phyloP scores from a whole-genome alignment of 768 basidiomycete genomes.

The Trametes coccinea region DNA sequence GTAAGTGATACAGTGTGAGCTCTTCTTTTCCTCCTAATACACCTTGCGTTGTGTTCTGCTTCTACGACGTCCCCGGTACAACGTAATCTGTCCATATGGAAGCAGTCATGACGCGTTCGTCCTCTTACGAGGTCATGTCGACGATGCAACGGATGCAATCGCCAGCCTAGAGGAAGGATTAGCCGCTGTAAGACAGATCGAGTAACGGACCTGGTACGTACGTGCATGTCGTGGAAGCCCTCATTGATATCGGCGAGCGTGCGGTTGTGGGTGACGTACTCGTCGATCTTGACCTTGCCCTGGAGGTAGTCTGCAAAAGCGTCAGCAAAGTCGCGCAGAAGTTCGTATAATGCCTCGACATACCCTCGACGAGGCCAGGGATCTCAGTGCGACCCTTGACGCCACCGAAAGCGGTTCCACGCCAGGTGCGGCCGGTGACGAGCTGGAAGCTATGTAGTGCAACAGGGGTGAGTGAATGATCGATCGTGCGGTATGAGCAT shows the following conservation, averaged over 20 bases:
- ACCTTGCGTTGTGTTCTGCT: constrained; percentile 5
- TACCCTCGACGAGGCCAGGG: constrained; percentile 90
- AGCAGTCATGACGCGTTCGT: neutral
- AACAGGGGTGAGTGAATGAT: constrained; percentile 19
- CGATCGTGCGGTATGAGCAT: neutral
- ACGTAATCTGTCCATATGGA: neutral
- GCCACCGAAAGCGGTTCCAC: constrained; percentile 94
- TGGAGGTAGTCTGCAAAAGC: constrained; percentile 67
- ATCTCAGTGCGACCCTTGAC: constrained; percentile 97
- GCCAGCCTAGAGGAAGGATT: constrained; percentile 52
- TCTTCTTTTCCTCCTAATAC: constrained; percentile 13
- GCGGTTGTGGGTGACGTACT: constrained; percentile 91
- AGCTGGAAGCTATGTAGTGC: constrained; percentile 45
- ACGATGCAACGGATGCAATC: constrained; percentile 95
- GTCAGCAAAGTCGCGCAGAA: constrained; percentile 1
- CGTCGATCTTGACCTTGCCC: constrained; percentile 86
- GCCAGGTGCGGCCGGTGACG: constrained; percentile 91
- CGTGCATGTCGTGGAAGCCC: constrained; percentile 97
- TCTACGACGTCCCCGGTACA: neutral
- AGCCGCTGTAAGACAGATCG: neutral
- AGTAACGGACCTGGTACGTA: constrained; percentile 43
- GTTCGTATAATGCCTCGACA: constrained; percentile 13
- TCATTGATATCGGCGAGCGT: constrained; percentile 75
- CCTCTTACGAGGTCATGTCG: constrained; percentile 57
- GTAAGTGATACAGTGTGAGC: constrained; percentile 12